Evolutionary conservation across 2,329 filamentous ascomycete species (phyloP), one percentile per base, ranked within the genome.

Genomic region (Penicillium corylophilum): DNA sequence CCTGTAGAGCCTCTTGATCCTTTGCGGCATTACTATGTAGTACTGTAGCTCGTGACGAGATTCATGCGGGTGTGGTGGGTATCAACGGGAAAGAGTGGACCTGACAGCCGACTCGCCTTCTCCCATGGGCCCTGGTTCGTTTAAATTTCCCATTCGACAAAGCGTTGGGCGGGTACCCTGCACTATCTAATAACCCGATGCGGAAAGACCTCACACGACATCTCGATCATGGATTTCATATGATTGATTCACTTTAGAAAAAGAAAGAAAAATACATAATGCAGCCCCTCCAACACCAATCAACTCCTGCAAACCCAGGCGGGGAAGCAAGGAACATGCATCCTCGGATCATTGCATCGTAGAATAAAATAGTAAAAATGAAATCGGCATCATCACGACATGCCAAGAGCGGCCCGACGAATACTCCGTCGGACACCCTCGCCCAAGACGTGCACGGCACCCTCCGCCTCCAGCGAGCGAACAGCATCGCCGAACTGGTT

Each of bases 341-440:
- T 18, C 49, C 61, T 57, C 54, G 44, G 47, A 57, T 62, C 66
- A 58, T 69, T 50, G 62, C 54, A 62, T 67, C 65, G 56, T 68
- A 50, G 56, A 33, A 2, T 4, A 41, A 24, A 40, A 28, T 24
- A 23, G 39, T 31, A 28, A 22, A 44, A 20, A 29, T 20, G 12
- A 12, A 29, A 31, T 29, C 26, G 26, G 24, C 24, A 24, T 16
- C 2, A 40, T 28, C 50, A 59, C 13, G 48, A 51, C 59, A 63
- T 36, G 23, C 60, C 59, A 33, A 56, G 44, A 7, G 61, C 60
- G 24, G 59, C 56, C 46, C 91, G 84, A 65, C 93, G 84, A 45
- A 99, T 86, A 58, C 77, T 89, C 75, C 86, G 89, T 73, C 93
- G 85, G 16, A 87, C 82, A 4, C 94, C 94, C 63, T 97, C 93